Conservation (phyloP, 2,329 filamentous ascomycete genomes). For the Zymoseptoria pseudotritici region DNA sequence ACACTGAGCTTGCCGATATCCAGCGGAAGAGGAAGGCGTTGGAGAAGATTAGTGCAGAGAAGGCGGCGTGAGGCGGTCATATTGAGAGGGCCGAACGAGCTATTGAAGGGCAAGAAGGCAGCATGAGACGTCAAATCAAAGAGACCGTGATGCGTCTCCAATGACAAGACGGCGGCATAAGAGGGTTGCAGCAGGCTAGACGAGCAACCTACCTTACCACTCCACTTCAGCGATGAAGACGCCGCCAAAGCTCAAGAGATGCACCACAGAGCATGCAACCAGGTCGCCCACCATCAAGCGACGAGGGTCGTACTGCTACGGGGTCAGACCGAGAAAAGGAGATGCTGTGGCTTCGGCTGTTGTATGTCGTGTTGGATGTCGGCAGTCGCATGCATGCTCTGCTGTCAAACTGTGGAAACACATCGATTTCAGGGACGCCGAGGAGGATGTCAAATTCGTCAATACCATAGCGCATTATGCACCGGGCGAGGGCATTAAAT, state of each 20-base stretch:
- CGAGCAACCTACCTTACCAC: not conserved
- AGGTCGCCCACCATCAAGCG: not conserved
- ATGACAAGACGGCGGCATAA: not conserved
- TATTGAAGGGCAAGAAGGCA: not conserved
- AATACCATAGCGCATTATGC: not conserved
- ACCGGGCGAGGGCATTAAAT: not conserved
- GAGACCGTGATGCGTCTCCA: too few relatives aligned
- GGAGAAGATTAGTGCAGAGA: constrained; percentile 7
- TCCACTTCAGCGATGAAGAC: not conserved
- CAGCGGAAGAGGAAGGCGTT: constrained; percentile 29
- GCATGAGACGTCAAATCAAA: not conserved
- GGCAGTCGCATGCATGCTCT: not conserved
- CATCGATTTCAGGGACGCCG: too few relatives aligned
- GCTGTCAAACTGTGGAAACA: not conserved
- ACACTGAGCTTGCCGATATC: constrained; percentile 3
- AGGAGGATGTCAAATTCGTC: not conserved
- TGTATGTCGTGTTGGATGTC: not conserved
- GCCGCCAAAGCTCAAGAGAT: not conserved
- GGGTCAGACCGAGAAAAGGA: not conserved
- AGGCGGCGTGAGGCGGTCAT: not conserved
- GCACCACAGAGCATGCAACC: not conserved
- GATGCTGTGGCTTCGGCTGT: not conserved
- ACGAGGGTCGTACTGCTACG: not conserved
- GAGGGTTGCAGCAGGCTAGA: not conserved
- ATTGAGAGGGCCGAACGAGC: not conserved